These are phyloP conservation scores for Trapa incisa DNA, from an alignment of 345 rosid species.

Conservation along the genomic window DNA sequence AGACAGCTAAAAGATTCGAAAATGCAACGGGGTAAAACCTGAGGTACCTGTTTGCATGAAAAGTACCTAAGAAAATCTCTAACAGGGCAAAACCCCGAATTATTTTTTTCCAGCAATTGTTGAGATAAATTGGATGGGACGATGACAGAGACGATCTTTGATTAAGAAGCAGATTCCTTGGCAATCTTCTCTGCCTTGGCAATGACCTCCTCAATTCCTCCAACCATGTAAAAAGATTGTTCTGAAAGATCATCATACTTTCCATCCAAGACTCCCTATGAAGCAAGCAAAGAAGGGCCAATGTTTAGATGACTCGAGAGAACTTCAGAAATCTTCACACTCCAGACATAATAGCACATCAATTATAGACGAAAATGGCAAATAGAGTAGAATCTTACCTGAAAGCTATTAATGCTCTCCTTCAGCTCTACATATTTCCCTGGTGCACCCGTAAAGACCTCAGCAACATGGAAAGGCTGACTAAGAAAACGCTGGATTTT, in stretches of 20 bases:
- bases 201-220: conserved; percentile 73
- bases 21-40: background rate
- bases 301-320: background rate
- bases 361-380: background rate
- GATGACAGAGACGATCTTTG: background rate
- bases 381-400: conserved; percentile 29
- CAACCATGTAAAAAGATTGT: conserved; percentile 80
- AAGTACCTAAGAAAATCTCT: background rate
- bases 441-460: conserved; percentile 96
- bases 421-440: conserved; percentile 94
- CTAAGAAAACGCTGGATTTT: conserved; percentile 93
- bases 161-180: conserved; percentile 43
- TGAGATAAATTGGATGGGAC: background rate
- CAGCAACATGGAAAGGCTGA: conserved; percentile 98
- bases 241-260: conserved; percentile 72
- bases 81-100: background rate
- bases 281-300: background rate
- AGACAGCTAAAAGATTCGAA: background rate
- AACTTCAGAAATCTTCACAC: background rate
- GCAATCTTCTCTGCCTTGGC: conserved; percentile 83
- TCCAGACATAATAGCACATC: background rate
- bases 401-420: conserved; percentile 83
- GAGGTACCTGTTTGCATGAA: too few relatives aligned
- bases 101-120: background rate
- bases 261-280: conserved; percentile 71